Evolutionary conservation across 148 eudicot genomes (phyloP).

Genomic region (Vaccinium vitisidaea): DNA sequence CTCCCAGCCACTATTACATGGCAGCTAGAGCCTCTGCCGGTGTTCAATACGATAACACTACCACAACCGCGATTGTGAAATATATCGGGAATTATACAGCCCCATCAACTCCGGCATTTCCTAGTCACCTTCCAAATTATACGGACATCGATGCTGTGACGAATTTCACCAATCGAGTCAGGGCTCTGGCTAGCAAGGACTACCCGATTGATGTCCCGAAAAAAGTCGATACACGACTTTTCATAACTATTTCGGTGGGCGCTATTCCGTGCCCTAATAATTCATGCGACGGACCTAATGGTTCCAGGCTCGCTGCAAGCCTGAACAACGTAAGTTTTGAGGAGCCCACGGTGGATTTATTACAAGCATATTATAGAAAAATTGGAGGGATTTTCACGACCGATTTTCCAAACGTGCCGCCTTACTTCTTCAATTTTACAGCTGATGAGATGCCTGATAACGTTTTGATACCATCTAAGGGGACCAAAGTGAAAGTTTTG

Average conservation of each 20-base stretch:
- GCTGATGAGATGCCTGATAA: conserved; percentile 5
- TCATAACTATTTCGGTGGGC: conserved; percentile 19
- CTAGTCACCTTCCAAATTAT: conserved; percentile 20
- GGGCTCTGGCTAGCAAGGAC: conserved; percentile 4
- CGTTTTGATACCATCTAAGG: conserved; percentile 15
- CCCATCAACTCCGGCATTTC: conserved; percentile 14
- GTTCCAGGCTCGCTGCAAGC: conserved; percentile 18
- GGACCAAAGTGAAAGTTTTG: conserved; percentile 24
- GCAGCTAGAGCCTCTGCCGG: conserved; percentile 22
- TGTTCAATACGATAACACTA: conserved; percentile 20
- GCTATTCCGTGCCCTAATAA: conserved; percentile 11
- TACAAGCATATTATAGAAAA: conserved; percentile 28
- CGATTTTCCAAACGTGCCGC: conserved; percentile 30
- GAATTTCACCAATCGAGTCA: conserved; percentile 4
- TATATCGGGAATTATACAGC: conserved; percentile 13
- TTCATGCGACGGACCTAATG: conserved; percentile 27
- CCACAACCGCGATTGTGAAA: conserved; percentile 30
- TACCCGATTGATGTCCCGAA: conserved; percentile 25
- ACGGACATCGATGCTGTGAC: conserved; percentile 14
- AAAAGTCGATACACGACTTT: background rate
- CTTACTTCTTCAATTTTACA: conserved; percentile 18
- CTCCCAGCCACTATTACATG: conserved; percentile 24
- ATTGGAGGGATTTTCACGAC: conserved; percentile 17
- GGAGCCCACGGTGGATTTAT: conserved; percentile 19
- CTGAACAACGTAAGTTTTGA: conserved; percentile 31